Base-by-base conservation (phyloP, 2,329 filamentous ascomycete genomes). In the Mycosphaerella sp. region DNA sequence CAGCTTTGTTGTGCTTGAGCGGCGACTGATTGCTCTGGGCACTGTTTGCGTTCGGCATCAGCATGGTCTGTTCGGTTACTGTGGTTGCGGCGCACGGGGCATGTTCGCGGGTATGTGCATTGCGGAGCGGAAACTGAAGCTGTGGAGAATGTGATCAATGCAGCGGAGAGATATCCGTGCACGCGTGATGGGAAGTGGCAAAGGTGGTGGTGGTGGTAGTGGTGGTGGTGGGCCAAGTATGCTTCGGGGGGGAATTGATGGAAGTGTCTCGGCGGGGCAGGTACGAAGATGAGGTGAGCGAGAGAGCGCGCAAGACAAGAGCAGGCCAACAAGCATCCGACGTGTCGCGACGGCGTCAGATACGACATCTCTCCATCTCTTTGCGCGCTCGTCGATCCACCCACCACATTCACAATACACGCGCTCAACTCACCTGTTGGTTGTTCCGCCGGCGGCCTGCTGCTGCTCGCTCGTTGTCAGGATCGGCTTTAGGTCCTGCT, bases 401-500 rank as follows among this genome's bases (percentile, higher is more conserved):
- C 11, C 21, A 26, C 10, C n/a, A 49, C 36, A 40, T 17, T 10
- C 17, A 47, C 31, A 36, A 47, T 14, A 41, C 46, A 49, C 10
- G 23, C 45, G 29, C 43, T 45, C 41, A 17, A 38, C 50, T 53
- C 50, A 53, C 50, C 50, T 53, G 50, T 53, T 14, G 34, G 50
- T 43, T 26, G 45, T 46, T 14, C 50, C 44, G 36, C 50, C 50
- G 10, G 44, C 50, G 36, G 43, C 43, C 31, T 56, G 53, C 51
- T 76, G 71, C 70, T 74, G 65, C 65, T 87, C 84, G 56, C 34
- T 38, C 10, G 80, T 86, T 40, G 85, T 89, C 71, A 89, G 85
- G 67, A 89, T 88, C 65, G 86, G 86, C 73, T 87, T 87, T 62
- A 87, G 74, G 60, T 78, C 75, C 51, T 78, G 79, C 78, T 89